A percentile compares a stretch with the other conserved stretches of the same genome.
Evolutionary conservation across 805 yeast genomes (phyloP).

Genomic region (Lipomyces spencermartinsiae): DNA sequence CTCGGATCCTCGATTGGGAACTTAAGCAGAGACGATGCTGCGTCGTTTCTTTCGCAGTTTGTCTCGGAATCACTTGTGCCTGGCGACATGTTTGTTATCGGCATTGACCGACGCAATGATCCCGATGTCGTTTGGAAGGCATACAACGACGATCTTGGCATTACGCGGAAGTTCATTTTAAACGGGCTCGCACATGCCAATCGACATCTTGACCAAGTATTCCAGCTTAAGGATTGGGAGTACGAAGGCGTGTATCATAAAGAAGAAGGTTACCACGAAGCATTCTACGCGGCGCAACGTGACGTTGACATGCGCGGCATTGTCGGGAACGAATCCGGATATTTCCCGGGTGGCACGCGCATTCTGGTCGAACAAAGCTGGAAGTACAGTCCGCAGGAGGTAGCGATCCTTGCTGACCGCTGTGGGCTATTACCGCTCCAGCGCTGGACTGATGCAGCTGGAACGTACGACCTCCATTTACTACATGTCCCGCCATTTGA

Average conservation of each 20-base stretch:
- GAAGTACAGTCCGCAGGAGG: slow-evolving; percentile 32
- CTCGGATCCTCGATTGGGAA: slow-evolving; percentile 41
- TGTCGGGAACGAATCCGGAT: not conserved
- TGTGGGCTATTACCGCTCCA: slow-evolving; percentile 19
- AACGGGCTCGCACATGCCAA: slow-evolving; percentile 37
- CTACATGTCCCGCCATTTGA: slow-evolving; percentile 25
- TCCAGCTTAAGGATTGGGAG: slow-evolving; percentile 30
- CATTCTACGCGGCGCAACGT: slow-evolving; percentile 30
- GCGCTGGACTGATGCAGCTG: slow-evolving; percentile 28
- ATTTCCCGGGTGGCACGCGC: slow-evolving; percentile 22
- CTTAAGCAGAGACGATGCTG: slow-evolving; percentile 32
- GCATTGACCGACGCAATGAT: slow-evolving; percentile 38
- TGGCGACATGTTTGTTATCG: slow-evolving; percentile 34
- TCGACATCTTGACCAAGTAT: slow-evolving; percentile 19
- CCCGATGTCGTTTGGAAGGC: slow-evolving; percentile 32
- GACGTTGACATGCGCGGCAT: slow-evolving; percentile 17
- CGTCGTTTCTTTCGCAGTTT: slow-evolving; percentile 27
- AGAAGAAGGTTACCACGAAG: slow-evolving; percentile 36
- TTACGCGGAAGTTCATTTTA: slow-evolving; percentile 36
- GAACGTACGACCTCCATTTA: slow-evolving; percentile 29
- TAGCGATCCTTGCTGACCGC: slow-evolving; percentile 21
- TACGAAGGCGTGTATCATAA: slow-evolving; percentile 36
- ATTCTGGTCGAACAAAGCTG: slow-evolving; percentile 37
- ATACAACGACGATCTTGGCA: slow-evolving; percentile 36
- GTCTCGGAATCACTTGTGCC: slow-evolving; percentile 13